Evolutionary conservation across 495 filamentous ascomycete species (phyloP).

Genomic region (Aspergillus panamensis): DNA sequence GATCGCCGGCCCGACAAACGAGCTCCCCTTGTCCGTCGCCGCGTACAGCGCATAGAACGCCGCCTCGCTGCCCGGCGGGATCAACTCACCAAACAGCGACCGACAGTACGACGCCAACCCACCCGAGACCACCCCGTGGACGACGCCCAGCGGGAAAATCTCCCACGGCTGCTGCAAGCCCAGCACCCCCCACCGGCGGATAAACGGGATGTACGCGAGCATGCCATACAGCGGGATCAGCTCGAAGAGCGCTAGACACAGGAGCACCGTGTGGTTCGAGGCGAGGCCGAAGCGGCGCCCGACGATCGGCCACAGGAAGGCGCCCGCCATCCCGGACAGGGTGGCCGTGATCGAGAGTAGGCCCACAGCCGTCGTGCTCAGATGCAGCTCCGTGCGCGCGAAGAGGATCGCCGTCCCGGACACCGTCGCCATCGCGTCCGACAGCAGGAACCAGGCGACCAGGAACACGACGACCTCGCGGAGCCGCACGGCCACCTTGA

Average conservation of each 20-base stretch:
- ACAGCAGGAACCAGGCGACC: slow-evolving; percentile 83
- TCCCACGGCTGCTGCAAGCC: slow-evolving; percentile 87
- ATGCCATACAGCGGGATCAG: slow-evolving; percentile 84
- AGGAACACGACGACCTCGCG: slow-evolving; percentile 81
- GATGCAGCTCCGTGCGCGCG: slow-evolving; percentile 79
- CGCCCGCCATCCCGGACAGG: slow-evolving; percentile 71
- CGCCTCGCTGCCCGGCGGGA: slow-evolving; percentile 87
- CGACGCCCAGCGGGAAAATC: slow-evolving; percentile 79
- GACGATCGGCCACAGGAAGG: slow-evolving; percentile 76
- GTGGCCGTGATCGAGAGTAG: slow-evolving; percentile 83
- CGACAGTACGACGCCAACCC: slow-evolving; percentile 83
- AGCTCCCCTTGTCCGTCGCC: slow-evolving; percentile 89
- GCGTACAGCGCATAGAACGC: slow-evolving; percentile 92
- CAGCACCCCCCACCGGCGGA: slow-evolving; percentile 66
- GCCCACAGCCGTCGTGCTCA: slow-evolving; percentile 71
- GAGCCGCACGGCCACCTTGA: slow-evolving; percentile 68
- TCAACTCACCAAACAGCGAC: slow-evolving; percentile 76
- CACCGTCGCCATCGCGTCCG: slow-evolving; percentile 84
- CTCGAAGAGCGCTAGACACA: slow-evolving; percentile 79
- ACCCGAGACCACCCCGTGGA: slow-evolving; percentile 84
- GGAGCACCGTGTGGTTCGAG: slow-evolving; percentile 76
- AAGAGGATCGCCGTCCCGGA: slow-evolving; percentile 90
- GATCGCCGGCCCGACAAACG: slow-evolving; percentile 82
- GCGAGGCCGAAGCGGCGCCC: slow-evolving; percentile 57
- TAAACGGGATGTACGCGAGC: slow-evolving; percentile 74